These are phyloP conservation scores for Auricularia auricula-judae DNA, from an alignment of 768 basidiomycete species.

Conservation along the genomic window DNA sequence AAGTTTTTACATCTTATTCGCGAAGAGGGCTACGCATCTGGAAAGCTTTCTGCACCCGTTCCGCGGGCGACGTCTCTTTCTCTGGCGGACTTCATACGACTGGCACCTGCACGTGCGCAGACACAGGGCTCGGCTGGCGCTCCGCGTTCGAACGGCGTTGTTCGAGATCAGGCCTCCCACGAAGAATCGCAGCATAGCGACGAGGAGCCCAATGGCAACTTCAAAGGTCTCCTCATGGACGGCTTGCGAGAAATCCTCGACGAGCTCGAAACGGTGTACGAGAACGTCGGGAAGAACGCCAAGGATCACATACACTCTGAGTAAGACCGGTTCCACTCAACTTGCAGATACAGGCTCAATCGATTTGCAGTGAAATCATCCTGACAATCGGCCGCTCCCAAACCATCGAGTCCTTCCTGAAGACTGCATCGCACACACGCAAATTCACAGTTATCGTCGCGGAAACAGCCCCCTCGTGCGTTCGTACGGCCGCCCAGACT, in stretches of 20 bases:
- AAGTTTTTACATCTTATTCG: constrained; percentile 88
- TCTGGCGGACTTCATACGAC: constrained; percentile 73
- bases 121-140: constrained; percentile 14
- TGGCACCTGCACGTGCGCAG: constrained; percentile 57
- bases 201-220: constrained; percentile 5
- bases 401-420: constrained; percentile 90
- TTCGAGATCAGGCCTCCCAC: not conserved
- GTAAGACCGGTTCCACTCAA: constrained; percentile 36
- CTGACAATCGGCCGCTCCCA: constrained; percentile 87
- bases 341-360: constrained; percentile 1
- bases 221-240: constrained; percentile 93
- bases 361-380: constrained; percentile 70
- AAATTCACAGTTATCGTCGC: constrained; percentile 96
- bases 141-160: not conserved
- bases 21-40: constrained; percentile 87
- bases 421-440: constrained; percentile 76
- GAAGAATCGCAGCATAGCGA: constrained; percentile 2
- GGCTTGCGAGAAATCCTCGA: constrained; percentile 95
- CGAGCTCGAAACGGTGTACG: constrained; percentile 91
- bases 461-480: constrained; percentile 84
- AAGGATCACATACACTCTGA: constrained; percentile 98
- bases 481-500: constrained; percentile 17
- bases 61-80: constrained; percentile 39
- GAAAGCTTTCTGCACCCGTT: constrained; percentile 31
- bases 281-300: constrained; percentile 87